A percentile compares a stretch with the other conserved stretches of the same genome.
Evolutionary conservation across 352 stramenopile species (phyloP).

Genomic region (Phytophthora fragariae): DNA sequence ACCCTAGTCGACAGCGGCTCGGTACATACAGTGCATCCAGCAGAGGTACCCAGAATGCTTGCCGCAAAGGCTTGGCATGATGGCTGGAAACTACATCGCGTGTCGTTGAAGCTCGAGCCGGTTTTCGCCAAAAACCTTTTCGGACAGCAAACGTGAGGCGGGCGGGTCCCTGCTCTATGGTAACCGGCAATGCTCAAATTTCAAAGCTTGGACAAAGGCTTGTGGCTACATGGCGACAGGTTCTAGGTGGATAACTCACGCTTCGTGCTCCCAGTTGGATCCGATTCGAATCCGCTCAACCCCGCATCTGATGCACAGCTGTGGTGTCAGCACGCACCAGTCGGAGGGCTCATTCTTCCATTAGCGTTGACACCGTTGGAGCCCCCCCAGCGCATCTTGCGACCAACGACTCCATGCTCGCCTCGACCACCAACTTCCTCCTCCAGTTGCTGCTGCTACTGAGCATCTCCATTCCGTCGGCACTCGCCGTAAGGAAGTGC

Average conservation of each 20-base stretch:
- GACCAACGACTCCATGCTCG: background rate
- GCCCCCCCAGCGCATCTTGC: background rate
- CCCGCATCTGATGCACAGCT: background rate
- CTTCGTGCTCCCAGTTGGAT: background rate
- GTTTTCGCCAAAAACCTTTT: background rate
- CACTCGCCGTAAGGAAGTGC: constrained; percentile 12
- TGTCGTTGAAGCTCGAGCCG: constrained; percentile 6
- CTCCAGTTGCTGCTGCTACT: constrained; percentile 8
- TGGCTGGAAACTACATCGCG: constrained; percentile 4
- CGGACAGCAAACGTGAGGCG: constrained; percentile 22
- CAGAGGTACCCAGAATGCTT: constrained; percentile 12
- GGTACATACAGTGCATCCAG: constrained; percentile 2
- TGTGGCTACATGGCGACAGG: background rate
- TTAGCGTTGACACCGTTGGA: constrained; percentile 6
- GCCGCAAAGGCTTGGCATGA: background rate
- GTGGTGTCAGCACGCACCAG: background rate
- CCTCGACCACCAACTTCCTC: constrained; percentile 7
- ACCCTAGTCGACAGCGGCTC: background rate
- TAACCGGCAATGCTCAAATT: background rate
- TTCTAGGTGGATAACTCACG: constrained; percentile 7
- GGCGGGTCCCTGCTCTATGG: background rate
- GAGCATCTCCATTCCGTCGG: constrained; percentile 1
- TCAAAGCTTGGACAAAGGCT: background rate
- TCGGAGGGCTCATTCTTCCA: constrained; percentile 12
- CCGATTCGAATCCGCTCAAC: background rate